phyloP scores from a whole-genome alignment of 257 asterid species.

The Solanum bulbocastanum region DNA sequence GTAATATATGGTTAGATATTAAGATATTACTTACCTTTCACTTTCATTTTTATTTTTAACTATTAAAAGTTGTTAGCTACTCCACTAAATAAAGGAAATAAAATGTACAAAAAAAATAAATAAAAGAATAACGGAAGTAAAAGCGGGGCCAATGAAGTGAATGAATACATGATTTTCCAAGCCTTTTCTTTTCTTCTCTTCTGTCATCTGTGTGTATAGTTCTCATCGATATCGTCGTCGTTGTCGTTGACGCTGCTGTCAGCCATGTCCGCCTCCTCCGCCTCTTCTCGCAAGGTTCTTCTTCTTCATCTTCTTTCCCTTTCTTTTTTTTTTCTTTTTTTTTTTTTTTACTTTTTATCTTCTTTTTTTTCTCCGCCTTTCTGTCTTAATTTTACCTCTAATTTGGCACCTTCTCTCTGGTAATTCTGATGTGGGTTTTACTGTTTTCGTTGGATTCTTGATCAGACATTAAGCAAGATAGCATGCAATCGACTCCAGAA shows the following conservation, averaged over 20 bases:
- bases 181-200: background rate
- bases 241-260: background rate
- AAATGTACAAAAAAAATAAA: background rate
- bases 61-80: background rate
- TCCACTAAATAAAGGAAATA: background rate
- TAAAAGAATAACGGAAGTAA: background rate
- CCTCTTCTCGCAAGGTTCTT: conserved; percentile 27
- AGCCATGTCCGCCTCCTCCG: conserved; percentile 34
- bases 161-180: background rate
- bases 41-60: background rate
- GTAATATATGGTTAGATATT: background rate
- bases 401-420: background rate
- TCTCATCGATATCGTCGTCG: background rate
- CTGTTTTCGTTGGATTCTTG: background rate
- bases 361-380: background rate
- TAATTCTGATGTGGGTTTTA: background rate
- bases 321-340: background rate
- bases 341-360: background rate
- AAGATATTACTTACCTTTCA: background rate
- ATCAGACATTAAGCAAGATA: conserved; percentile 87
- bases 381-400: background rate
- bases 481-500: conserved; percentile 95
- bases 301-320: background rate
- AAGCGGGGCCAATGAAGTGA: background rate
- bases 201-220: background rate